A percentile compares a stretch with the other conserved stretches of the same genome.
These are phyloP conservation scores for Candida ovalis DNA, from an alignment of 805 yeast genomes.

Conservation along the genomic window DNA sequence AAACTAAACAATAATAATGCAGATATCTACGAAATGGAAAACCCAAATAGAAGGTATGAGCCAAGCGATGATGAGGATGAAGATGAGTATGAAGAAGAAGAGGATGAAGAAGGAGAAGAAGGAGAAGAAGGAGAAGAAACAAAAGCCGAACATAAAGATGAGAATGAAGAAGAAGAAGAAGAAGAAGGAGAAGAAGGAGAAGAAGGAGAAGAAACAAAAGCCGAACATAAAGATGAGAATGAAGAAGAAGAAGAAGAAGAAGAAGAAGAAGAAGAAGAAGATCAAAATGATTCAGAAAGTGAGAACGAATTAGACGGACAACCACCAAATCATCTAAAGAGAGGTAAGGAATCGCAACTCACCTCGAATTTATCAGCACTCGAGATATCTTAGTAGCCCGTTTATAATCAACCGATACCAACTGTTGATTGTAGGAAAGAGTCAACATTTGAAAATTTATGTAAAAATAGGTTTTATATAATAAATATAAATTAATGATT, in stretches of 20 bases:
- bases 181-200: conserved; percentile 10
- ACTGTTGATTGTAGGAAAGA: too few species aligned
- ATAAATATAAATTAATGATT: too few species aligned
- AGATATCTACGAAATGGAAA: conserved; percentile 78
- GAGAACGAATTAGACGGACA: too few species aligned
- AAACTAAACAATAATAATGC: conserved; percentile 47
- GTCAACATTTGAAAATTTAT: too few species aligned
- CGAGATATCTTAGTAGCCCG: too few species aligned
- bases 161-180: conserved; percentile 22
- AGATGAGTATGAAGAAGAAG: conserved; percentile 25
- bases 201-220: conserved; percentile 11
- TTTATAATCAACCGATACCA: too few species aligned
- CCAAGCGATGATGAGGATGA: conserved; percentile 20
- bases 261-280: conserved; percentile 10
- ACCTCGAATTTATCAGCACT: too few species aligned
- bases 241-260: conserved; percentile 10
- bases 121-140: conserved; percentile 12
- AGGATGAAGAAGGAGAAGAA: conserved; percentile 21
- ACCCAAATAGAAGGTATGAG: conserved; percentile 51
- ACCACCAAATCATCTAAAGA: too few species aligned
- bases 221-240: conserved; percentile 9
- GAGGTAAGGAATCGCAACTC: too few species aligned
- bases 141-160: conserved; percentile 18
- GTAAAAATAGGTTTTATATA: too few species aligned
- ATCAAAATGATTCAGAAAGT: too few species aligned